A percentile compares a stretch with the other conserved stretches of the same genome.
Evolutionary conservation across 169 alveolate genomes (phyloP).

Genomic region (Cryptosporidium baileyi): DNA sequence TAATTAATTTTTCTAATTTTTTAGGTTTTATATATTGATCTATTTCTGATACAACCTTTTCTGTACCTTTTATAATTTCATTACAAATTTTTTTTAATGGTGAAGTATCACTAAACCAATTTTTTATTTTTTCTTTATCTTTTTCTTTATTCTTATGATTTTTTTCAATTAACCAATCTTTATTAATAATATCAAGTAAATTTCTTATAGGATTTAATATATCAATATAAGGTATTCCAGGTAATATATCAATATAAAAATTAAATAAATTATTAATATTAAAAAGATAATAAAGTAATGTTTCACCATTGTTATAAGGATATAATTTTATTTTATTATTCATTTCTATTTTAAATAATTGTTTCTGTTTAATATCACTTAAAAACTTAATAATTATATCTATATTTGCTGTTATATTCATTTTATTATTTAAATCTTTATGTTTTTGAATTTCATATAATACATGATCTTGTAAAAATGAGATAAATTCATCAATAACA

Average conservation of each 20-base stretch:
- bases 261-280: constrained; percentile 25
- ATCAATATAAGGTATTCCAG: constrained; percentile 16
- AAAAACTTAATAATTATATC: not conserved
- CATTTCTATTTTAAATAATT: not conserved
- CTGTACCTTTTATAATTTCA: constrained; percentile 1
- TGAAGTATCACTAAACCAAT: constrained; percentile 25
- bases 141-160: not conserved
- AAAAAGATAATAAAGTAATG: constrained; percentile 3
- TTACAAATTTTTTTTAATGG: constrained; percentile 16
- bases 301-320: constrained; percentile 2
- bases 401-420: not conserved
- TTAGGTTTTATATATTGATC: constrained; percentile 7
- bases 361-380: constrained; percentile 6
- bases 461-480: constrained; percentile 8
- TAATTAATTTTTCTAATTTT: constrained; percentile 26
- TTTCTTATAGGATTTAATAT: constrained; percentile 19
- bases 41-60: constrained; percentile 6
- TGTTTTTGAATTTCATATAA: constrained; percentile 16
- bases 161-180: constrained; percentile 29
- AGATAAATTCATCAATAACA: not conserved
- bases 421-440: not conserved
- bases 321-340: not conserved
- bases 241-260: not conserved
- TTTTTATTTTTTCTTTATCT: not conserved
- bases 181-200: constrained; percentile 22